Evolutionary conservation across 2,329 filamentous ascomycete species (phyloP), one percentile per base, ranked within the genome.

Genomic region (Fusarium subglutinans): DNA sequence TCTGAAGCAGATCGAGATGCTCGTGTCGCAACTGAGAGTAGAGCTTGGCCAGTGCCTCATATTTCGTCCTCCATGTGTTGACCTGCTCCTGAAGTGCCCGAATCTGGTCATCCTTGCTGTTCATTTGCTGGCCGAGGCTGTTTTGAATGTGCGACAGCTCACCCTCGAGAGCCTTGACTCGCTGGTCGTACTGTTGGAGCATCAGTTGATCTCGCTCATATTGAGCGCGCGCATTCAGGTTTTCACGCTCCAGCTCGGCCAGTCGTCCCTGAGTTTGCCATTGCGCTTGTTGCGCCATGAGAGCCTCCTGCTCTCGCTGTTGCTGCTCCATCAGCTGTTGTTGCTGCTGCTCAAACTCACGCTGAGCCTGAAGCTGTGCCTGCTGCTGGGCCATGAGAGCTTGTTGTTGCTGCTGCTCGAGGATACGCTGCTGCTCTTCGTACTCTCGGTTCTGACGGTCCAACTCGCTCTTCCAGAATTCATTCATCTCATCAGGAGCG

Each of bases 121-220:
- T 85, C 59, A 93, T 91, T 81, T 98, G 96, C 82, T 98, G 92
- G 47, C 93, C 92, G 77, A 94, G 92, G 81, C 95, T 98, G 76
- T 88, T 90, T 77, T 94, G 93, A 59, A 98, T 88, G 75, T 97
- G 93, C 53, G 88, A 84, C 72, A 99, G 89, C 83, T 99, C 96
- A 62, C 91, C 90, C 82, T 99, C 96, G 18, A 99, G 85, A 26
- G 94, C 93, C 86, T 98, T 98, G 80, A 99, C 95, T 70, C 96
- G 91, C 80, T 94, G 92, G 76, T 99, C 96, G 80, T 98, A 99
- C 81, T 98, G 96, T 83, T 98, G 94, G 48, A 99, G 88, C 93
- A 98, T 94, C 47, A 99, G 87, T 84, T 98, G 96, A 81, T 99
- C 95, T n/a, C 93, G 93, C 82, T 98, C 95, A 80, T 98, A 98